Base-by-base conservation (phyloP, 805 yeast species). In the Lipomyces yamanashiensis region DNA sequence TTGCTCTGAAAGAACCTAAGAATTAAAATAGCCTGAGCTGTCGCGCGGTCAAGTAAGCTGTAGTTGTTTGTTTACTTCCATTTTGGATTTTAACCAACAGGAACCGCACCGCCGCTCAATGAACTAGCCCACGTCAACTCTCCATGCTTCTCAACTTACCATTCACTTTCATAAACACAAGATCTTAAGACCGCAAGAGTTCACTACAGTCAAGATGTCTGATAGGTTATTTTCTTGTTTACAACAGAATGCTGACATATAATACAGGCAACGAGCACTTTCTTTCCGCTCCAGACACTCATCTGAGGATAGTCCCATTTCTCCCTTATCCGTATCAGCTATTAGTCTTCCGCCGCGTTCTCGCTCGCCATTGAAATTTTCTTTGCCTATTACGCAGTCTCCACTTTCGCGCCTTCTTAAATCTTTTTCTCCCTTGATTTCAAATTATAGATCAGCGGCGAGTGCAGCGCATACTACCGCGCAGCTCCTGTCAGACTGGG, bases 401-500 rank as follows among this genome's bases (percentile, higher is more conserved):
- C 53, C 50, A 28, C 50, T 37, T n/a, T 55, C 64, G 7, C 57
- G 64, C 5, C 62, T 63, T n/a, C 33, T 63, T 36, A 63, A 61
- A 23, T 59, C 67, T 7, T 40, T 63, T 13, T 23, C 54, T 12
- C 49, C 61, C 3, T 33, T 63, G 21, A 33, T 43, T 15, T 39
- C 61, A 23, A 37, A 53, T 17, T 57, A 59, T 37, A 23, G 59
- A 8, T 43, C 62, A 9, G 64, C 58, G 13, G 61, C 62, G 13
- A 34, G 28, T 9, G 45, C 64, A 4, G 62, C 61, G n/a, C 28
- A 45, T 7, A 41, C 54, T 12, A 51, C 67, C 34, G 67, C 64
- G 9, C 64, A 49, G 39, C 21, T 53, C 19, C 45, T 63, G 17
- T 85, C 91, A 58, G 76, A 87, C 49, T 90, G 96, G 96, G 96